Conservation (phyloP, 2,329 filamentous ascomycete species). For the Chaetothyriales sp. region DNA sequence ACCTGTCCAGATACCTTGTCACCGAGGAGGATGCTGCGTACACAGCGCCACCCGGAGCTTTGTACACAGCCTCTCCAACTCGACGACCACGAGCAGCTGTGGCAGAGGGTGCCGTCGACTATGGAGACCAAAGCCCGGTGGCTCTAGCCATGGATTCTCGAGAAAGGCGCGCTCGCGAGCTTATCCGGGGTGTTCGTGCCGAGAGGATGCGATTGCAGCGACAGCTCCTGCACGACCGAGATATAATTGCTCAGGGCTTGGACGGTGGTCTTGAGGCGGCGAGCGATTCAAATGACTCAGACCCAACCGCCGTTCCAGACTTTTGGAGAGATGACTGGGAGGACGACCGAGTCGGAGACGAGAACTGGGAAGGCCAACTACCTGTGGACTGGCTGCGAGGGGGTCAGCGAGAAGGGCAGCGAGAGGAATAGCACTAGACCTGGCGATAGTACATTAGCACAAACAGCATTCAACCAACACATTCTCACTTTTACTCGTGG, state of each 20-base stretch:
- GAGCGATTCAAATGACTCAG: conserved; percentile 1
- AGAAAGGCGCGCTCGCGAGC: conserved; percentile 12
- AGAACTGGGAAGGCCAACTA: conserved; percentile 10
- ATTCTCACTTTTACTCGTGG: no score
- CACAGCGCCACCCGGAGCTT: conserved; percentile 14
- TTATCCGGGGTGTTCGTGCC: background rate
- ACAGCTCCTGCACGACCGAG: background rate
- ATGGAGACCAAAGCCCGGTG: conserved; percentile 10
- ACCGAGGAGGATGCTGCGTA: conserved; percentile 14
- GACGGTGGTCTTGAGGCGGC: background rate
- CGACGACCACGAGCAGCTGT: background rate
- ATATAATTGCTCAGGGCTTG: background rate
- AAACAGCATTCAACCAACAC: no score
- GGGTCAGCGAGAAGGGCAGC: no score
- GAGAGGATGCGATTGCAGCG: background rate
- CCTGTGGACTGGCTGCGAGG: background rate
- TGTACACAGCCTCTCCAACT: conserved; percentile 1
- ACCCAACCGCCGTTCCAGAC: background rate
- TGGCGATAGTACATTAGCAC: no score
- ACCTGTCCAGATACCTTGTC: conserved; percentile 9
- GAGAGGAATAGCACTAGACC: no score
- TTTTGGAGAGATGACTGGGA: conserved; percentile 15
- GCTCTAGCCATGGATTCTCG: conserved; percentile 10
- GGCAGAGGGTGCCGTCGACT: conserved; percentile 3
- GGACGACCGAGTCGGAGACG: conserved; percentile 15